Percentiles rank a stretch among this genome's conserved stretches.
Conservation (phyloP, 176 grass and related monocot species). For the Triticum dicoccoides region DNA sequence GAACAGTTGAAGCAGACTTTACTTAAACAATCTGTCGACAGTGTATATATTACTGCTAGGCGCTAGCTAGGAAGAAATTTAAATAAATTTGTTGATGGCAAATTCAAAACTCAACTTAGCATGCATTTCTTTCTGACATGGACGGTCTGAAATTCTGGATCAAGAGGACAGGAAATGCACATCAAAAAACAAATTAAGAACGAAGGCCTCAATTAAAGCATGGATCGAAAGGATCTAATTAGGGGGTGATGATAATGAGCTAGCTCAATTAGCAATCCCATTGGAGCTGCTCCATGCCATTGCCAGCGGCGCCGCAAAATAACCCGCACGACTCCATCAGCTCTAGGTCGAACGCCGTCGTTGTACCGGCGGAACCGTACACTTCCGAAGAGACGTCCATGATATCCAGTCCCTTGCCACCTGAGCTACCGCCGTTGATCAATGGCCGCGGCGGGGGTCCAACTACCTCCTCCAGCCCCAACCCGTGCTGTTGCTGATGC, state of each 20-base stretch:
- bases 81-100: constrained; percentile 21
- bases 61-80: not conserved
- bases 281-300: constrained; percentile 78
- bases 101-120: constrained; percentile 23
- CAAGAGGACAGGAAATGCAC: constrained; percentile 30
- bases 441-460: not conserved
- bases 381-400: constrained; percentile 49
- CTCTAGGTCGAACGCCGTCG: constrained; percentile 65
- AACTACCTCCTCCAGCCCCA: constrained; percentile 17
- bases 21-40: not conserved
- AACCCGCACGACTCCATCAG: constrained; percentile 79
- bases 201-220: constrained; percentile 39
- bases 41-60: not conserved
- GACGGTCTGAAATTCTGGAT: constrained; percentile 14
- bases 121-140: constrained; percentile 37
- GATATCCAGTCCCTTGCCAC: constrained; percentile 61
- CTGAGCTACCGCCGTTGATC: constrained; percentile 25
- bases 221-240: constrained; percentile 38
- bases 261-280: constrained; percentile 82
- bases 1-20: not conserved
- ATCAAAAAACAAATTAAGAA: constrained; percentile 27
- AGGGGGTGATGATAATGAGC: constrained; percentile 42
- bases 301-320: constrained; percentile 42
- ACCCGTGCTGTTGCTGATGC: constrained; percentile 30
- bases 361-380: constrained; percentile 29